Conservation (phyloP, 768 basidiomycete species). For the Kwoniella pini region DNA sequence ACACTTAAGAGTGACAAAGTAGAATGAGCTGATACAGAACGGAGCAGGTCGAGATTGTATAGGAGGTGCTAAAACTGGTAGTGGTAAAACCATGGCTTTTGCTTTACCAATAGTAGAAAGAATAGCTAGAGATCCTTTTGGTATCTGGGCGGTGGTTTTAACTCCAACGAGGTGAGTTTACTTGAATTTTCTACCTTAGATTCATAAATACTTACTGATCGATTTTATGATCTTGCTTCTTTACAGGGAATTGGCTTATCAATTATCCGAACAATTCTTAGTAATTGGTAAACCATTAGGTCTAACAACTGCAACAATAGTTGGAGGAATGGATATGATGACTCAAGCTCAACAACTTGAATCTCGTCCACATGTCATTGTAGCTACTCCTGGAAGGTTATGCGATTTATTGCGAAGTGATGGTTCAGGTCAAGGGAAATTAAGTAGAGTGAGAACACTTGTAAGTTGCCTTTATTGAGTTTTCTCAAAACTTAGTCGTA, state of each 20-base stretch:
- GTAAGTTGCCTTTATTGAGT: slow-evolving; percentile 58
- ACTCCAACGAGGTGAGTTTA: slow-evolving; percentile 83
- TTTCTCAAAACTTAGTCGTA: too few relatives aligned
- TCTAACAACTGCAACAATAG: slow-evolving; percentile 80
- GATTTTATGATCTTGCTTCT: background rate
- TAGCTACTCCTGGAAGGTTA: slow-evolving; percentile 93
- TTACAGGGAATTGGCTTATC: slow-evolving; percentile 88
- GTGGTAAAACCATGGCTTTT: slow-evolving; percentile 97
- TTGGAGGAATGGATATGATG: slow-evolving; percentile 99
- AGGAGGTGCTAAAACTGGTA: slow-evolving; percentile 96
- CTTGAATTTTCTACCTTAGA: background rate
- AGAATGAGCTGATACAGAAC: background rate
- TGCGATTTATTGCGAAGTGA: slow-evolving; percentile 80
- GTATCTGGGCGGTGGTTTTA: slow-evolving; percentile 86
- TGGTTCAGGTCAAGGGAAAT: slow-evolving; percentile 67
- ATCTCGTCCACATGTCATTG: slow-evolving; percentile 84
- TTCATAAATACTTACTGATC: background rate
- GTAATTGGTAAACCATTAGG: slow-evolving; percentile 82
- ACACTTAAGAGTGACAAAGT: background rate
- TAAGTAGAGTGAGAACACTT: slow-evolving; percentile 79
- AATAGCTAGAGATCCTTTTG: slow-evolving; percentile 85
- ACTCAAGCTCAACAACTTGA: slow-evolving; percentile 82
- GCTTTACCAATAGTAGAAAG: slow-evolving; percentile 91
- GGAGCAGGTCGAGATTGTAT: slow-evolving; percentile 85
- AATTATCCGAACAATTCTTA: slow-evolving; percentile 93